Conservation (phyloP, 108 stramenopile genomes). For the Cylindrotheca fusiformis region DNA sequence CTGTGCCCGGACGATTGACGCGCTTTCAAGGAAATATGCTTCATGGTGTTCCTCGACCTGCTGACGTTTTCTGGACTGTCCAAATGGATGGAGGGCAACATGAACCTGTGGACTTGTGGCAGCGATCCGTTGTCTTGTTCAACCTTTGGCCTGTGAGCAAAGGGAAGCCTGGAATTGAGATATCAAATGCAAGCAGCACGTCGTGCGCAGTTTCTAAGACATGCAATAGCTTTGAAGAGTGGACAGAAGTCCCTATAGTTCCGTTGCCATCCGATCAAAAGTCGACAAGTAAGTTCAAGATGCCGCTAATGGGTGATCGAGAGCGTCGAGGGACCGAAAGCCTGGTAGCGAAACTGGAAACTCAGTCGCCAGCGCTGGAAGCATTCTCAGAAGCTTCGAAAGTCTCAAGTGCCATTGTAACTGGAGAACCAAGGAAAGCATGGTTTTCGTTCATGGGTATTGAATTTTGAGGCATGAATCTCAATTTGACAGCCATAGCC, state of each 20-base stretch:
- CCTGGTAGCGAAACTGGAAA: neutral
- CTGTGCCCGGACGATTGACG: constrained; percentile 43
- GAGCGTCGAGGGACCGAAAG: neutral
- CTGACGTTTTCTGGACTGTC: constrained; percentile 53
- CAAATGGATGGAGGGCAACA: constrained; percentile 28
- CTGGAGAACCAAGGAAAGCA: neutral
- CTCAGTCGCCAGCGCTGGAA: neutral
- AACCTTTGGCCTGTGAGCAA: constrained; percentile 46
- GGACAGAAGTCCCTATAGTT: neutral
- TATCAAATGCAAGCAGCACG: neutral
- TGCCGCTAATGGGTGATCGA: constrained; percentile 12
- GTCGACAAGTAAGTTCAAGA: neutral
- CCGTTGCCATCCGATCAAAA: neutral
- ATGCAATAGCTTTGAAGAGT: constrained; percentile 2
- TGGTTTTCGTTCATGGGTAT: neutral
- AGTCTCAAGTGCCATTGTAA: neutral
- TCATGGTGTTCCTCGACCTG: constrained; percentile 63
- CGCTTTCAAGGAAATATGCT: constrained; percentile 53
- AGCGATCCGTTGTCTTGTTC: constrained; percentile 58
- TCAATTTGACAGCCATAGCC: too few relatives aligned
- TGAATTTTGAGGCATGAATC: constrained; percentile 1
- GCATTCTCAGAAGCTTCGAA: neutral
- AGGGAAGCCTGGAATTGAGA: neutral
- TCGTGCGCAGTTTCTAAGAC: neutral
- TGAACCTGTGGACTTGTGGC: constrained; percentile 35